Evolutionary conservation across 1,284 basidiomycete species (phyloP), one percentile per base, ranked within the genome.

Genomic region (Cryptococcus neoformans): DNA sequence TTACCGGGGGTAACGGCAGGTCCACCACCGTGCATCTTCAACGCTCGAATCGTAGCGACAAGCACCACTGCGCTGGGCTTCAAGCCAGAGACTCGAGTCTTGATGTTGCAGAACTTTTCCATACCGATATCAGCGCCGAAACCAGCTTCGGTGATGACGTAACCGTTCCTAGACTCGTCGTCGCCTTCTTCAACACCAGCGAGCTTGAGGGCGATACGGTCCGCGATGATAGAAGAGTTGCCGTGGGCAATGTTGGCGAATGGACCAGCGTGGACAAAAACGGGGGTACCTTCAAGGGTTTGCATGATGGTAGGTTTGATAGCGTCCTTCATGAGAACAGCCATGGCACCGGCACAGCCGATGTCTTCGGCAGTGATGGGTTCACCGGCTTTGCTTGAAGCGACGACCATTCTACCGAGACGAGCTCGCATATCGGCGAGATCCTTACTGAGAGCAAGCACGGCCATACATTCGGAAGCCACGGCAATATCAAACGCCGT

Each of bases 21-120:
- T 64, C 92, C 96, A 59, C 95, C 95, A 53, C 95, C 95, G 77
- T 99, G 95, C 91, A 98, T 99, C 85, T 99, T 99, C 64, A 99
- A 81, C 21, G 95, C 95, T 62, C 95, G 89, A 44, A 96, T 95
- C 0, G 95, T 99, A 2, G 96, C 96, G 51, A 99, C 95, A 65
- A 99, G 90, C 61, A 99, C 87, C 38, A 89, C 89, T 1, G 93
- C 95, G 77, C 99, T 92, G 14, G 96, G 96, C 56, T 82, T 87
- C 63, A 99, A 84, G 37, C 93, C 95, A 62, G 90, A 94, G 56
- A 92, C 84, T 57, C 96, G 87, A 76, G 95, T 98, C 80, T 99
- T 99, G 84, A 99, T 99, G 81, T 99, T 97, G 84, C 93, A 98
- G 84, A 99, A 99, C 79, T 99, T 94, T 80, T 94, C 91, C 90